Evolutionary conservation across 139 green algal species (phyloP).

Genomic region (Ettlia oleoabundans): DNA sequence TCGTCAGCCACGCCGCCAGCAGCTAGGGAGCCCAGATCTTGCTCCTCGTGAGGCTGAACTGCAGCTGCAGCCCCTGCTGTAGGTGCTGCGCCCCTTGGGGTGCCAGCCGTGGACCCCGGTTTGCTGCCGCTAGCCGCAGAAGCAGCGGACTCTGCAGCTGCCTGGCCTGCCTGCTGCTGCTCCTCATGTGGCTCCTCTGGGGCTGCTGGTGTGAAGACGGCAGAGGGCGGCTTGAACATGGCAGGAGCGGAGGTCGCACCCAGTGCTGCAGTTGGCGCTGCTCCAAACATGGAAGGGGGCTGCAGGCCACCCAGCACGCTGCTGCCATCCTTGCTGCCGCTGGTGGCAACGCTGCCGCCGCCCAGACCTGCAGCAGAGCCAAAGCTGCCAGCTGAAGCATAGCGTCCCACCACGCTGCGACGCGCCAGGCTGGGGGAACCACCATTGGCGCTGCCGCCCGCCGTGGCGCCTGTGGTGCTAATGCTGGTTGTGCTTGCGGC

Average conservation of each 20-base stretch:
- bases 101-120: background rate
- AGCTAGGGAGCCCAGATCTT: too few relatives aligned
- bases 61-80: too few relatives aligned
- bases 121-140: background rate
- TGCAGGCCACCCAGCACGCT: constrained; percentile 24
- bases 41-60: too few relatives aligned
- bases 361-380: background rate
- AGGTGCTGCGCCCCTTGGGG: background rate
- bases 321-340: background rate
- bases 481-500: background rate
- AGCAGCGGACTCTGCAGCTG: background rate
- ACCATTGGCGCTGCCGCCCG: background rate
- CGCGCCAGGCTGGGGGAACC: background rate
- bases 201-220: constrained; percentile 23
- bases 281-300: constrained; percentile 6
- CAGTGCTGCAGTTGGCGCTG: background rate
- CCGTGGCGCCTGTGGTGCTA: background rate
- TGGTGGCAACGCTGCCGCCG: background rate
- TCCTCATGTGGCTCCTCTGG: background rate
- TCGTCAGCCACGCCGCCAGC: too few relatives aligned
- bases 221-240: constrained; percentile 40
- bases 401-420: constrained; percentile 10
- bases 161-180: background rate
- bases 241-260: background rate
- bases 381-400: constrained; percentile 22